phyloP scores from a whole-genome alignment of 371 early-diverging fungal species.

The Batrachochytrium dendrobatidis region DNA sequence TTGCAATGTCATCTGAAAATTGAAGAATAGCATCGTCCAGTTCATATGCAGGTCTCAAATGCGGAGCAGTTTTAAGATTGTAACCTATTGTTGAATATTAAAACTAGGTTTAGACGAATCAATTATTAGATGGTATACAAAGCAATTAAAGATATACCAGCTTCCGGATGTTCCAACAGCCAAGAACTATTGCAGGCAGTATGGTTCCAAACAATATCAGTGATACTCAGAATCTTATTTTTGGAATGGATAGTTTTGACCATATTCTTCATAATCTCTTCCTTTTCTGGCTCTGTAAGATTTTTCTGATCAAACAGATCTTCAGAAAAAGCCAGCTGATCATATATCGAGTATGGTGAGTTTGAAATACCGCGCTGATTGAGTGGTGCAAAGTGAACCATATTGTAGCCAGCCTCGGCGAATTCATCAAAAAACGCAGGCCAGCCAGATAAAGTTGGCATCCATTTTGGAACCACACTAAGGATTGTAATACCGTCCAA shows the following conservation, averaged over 20 bases:
- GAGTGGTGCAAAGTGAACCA: constrained; percentile 94
- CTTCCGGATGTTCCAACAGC: constrained; percentile 91
- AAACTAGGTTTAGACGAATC: neutral
- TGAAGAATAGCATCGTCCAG: constrained; percentile 75
- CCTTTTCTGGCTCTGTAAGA: constrained; percentile 46
- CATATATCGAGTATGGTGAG: constrained; percentile 91
- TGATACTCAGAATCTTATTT: constrained; percentile 67
- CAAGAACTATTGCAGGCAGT: constrained; percentile 84
- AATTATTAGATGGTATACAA: constrained; percentile 4
- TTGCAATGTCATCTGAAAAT: constrained; percentile 46
- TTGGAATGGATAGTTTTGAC: constrained; percentile 52
- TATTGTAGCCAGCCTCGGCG: constrained; percentile 79
- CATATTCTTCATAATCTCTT: constrained; percentile 43
- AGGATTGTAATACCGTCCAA: constrained; percentile 80
- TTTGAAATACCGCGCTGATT: constrained; percentile 83
- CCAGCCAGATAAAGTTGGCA: constrained; percentile 82
- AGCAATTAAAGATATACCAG: constrained; percentile 35
- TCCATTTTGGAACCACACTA: constrained; percentile 90
- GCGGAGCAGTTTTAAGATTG: constrained; percentile 89
- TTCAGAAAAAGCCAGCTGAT: constrained; percentile 79
- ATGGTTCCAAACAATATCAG: constrained; percentile 98
- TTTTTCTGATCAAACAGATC: constrained; percentile 60
- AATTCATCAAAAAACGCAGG: constrained; percentile 57
- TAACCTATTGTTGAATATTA: constrained; percentile 59
- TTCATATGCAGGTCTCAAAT: constrained; percentile 86